Percentiles rank a stretch among this genome's conserved stretches.
Evolutionary conservation across 371 early-diverging fungal genomes (phyloP).

Genomic region (Scutellospora calospora): DNA sequence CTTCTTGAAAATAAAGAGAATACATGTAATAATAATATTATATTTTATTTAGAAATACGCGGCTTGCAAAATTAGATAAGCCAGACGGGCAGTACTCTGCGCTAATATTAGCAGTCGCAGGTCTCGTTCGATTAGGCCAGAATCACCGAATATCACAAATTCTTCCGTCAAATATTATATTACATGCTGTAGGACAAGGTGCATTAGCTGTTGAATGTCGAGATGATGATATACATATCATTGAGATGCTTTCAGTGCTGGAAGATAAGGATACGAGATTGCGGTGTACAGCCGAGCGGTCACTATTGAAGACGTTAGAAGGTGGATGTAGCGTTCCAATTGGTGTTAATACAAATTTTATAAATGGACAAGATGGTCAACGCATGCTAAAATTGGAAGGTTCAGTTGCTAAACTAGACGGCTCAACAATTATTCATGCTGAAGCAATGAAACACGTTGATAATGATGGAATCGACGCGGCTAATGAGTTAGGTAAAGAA

Average conservation of each 20-base stretch:
- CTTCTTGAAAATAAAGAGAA: background rate
- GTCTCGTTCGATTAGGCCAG: conserved; percentile 78
- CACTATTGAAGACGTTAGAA: conserved; percentile 89
- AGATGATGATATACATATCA: conserved; percentile 64
- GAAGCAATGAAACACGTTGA: conserved; percentile 55
- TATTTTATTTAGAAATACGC: conserved; percentile 68
- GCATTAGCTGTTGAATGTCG: conserved; percentile 92
- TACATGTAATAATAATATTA: background rate
- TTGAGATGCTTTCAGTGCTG: conserved; percentile 63
- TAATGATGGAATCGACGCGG: conserved; percentile 49
- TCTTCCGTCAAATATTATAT: conserved; percentile 67
- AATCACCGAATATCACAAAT: conserved; percentile 76
- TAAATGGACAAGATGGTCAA: conserved; percentile 44
- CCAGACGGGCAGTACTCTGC: conserved; percentile 77
- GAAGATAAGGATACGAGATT: conserved; percentile 75
- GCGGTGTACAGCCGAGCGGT: conserved; percentile 86
- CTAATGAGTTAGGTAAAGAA: conserved; percentile 48
- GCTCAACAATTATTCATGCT: conserved; percentile 61
- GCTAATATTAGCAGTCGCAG: conserved; percentile 91
- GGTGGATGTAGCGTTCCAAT: conserved; percentile 98
- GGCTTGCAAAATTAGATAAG: conserved; percentile 89
- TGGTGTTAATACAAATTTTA: conserved; percentile 77
- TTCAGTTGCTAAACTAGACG: conserved; percentile 78
- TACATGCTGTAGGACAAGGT: conserved; percentile 97
- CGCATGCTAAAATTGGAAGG: conserved; percentile 63